Evolutionary conservation across 176 grass and related monocot genomes (phyloP).

Genomic region (Poa pratensis): DNA sequence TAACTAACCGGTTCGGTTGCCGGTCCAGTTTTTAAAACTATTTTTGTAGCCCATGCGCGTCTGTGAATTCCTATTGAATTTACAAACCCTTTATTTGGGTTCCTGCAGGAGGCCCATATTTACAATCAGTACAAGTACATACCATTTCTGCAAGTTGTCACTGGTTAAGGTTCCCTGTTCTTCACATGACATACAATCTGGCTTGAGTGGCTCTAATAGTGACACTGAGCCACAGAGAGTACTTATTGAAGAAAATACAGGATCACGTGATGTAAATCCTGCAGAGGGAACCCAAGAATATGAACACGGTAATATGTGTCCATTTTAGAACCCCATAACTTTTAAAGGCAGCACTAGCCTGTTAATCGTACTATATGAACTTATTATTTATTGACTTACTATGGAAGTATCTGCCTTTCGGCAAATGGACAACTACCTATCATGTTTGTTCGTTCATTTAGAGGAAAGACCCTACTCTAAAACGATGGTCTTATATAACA

Average conservation of each 20-base stretch:
- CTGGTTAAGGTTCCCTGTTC: conserved; percentile 60
- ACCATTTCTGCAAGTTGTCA: conserved; percentile 97
- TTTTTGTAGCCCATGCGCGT: conserved; percentile 30
- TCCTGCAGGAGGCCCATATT: conserved; percentile 69
- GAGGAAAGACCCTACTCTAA: background rate
- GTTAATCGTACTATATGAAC: background rate
- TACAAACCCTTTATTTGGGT: conserved; percentile 20
- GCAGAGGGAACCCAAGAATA: conserved; percentile 18
- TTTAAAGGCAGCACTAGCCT: conserved; percentile 2
- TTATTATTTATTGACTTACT: background rate
- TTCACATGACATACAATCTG: conserved; percentile 20
- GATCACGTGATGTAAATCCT: conserved; percentile 29
- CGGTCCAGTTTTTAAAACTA: no score
- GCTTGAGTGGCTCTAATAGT: conserved; percentile 32
- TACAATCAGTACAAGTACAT: conserved; percentile 73
- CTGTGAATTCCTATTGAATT: conserved; percentile 23
- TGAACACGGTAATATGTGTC: conserved; percentile 38
- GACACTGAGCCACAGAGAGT: conserved; percentile 23
- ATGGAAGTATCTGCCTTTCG: background rate
- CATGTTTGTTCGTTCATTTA: background rate
- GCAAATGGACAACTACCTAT: background rate
- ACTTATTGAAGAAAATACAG: conserved; percentile 35
- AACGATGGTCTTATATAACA: background rate
- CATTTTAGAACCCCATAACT: background rate
- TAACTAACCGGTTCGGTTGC: background rate